Evolutionary conservation across 148 eudicot genomes (phyloP).

Genomic region (Heliosperma pusillum): DNA sequence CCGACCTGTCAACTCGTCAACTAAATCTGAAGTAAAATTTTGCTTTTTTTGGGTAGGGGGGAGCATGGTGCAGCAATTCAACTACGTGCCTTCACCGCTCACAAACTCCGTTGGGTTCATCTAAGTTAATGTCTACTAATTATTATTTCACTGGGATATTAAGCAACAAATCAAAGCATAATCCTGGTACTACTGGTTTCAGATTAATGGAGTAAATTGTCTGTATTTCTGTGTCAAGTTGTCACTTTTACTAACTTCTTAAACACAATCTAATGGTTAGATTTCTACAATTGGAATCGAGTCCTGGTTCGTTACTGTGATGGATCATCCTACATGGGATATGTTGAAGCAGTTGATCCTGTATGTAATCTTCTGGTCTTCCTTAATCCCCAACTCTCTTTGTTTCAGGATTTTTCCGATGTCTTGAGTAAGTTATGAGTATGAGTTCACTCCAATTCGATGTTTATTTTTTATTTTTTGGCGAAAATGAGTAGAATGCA

Average conservation of each 20-base stretch:
- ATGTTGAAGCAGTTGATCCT: conserved; percentile 48
- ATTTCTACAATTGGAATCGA: conserved; percentile 58
- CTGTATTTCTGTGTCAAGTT: neutral
- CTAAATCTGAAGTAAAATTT: too few species aligned
- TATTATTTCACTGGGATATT: conserved; percentile 40
- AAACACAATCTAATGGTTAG: conserved; percentile 14
- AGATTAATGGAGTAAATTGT: neutral
- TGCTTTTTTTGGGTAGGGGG: conserved; percentile 28
- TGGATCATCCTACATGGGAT: conserved; percentile 54
- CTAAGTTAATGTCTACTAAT: conserved; percentile 28
- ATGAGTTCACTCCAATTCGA: too few species aligned
- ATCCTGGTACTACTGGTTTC: conserved; percentile 25
- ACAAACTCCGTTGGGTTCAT: conserved; percentile 35
- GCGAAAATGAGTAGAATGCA: conserved; percentile 40
- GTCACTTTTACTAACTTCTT: neutral
- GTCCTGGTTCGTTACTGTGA: conserved; percentile 50
- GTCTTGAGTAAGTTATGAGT: too few species aligned
- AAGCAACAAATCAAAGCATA: conserved; percentile 28
- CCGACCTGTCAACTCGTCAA: too few species aligned
- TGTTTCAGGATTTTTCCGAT: too few species aligned
- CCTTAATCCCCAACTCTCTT: too few species aligned
- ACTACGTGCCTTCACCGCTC: conserved; percentile 30
- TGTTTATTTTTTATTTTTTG: too few species aligned
- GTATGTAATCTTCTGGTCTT: conserved; percentile 35
- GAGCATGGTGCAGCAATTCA: conserved; percentile 41